These are phyloP conservation scores for Aspergillus carlsbadensis DNA, from an alignment of 495 filamentous ascomycete genomes.

Conservation along the genomic window DNA sequence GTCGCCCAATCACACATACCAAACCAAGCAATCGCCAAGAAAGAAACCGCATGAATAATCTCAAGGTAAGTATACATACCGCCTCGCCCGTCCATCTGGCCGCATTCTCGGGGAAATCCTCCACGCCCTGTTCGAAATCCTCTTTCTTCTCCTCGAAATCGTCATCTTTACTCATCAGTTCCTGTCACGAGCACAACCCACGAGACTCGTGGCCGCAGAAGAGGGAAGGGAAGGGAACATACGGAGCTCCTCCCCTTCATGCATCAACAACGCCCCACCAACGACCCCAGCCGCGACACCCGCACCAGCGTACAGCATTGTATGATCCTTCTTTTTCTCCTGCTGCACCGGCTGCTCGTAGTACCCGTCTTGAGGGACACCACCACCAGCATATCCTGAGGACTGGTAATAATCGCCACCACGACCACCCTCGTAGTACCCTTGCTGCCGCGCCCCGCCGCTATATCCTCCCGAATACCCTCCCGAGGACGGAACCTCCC, in stretches of 20 bases:
- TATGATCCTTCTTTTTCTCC: slow-evolving; percentile 35
- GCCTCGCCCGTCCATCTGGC: slow-evolving; percentile 38
- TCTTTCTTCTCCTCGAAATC: slow-evolving; percentile 31
- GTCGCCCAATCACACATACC: not conserved
- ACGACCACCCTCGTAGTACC: slow-evolving; percentile 10
- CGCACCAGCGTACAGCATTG: slow-evolving; percentile 44
- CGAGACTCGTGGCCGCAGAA: too few relatives aligned
- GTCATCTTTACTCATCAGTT: slow-evolving; percentile 24
- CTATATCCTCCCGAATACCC: slow-evolving; percentile 20
- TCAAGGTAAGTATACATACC: slow-evolving; percentile 15
- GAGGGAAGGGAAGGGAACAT: slow-evolving; percentile 19
- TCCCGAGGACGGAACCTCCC: slow-evolving; percentile 40
- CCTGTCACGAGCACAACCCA: slow-evolving; percentile 20
- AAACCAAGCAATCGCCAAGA: not conserved
- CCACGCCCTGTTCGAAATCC: slow-evolving; percentile 30
- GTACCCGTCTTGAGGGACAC: slow-evolving; percentile 2
- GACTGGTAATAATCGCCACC: not conserved
- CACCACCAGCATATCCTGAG: slow-evolving; percentile 3
- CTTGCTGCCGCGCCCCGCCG: not conserved
- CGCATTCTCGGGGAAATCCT: slow-evolving; percentile 39
- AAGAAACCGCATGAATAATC: not conserved
- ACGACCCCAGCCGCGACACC: slow-evolving; percentile 51
- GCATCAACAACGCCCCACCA: slow-evolving; percentile 51
- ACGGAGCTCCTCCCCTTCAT: slow-evolving; percentile 45
- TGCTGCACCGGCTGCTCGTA: slow-evolving; percentile 16